Conservation (phyloP, 495 filamentous ascomycete genomes). For the Neurospora sp. region DNA sequence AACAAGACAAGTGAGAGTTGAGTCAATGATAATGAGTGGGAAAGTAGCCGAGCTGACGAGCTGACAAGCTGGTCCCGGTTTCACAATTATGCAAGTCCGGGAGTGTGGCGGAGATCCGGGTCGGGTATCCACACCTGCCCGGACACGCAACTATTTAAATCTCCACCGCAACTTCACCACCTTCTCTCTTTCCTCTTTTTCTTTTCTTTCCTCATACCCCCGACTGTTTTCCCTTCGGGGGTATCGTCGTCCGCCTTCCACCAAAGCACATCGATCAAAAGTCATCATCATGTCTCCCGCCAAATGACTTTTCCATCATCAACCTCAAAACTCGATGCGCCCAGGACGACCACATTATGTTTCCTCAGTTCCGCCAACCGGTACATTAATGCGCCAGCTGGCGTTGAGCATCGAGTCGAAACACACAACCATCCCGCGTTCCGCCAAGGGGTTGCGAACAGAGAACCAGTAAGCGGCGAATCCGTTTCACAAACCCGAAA, state of each 20-base stretch:
- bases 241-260: background rate
- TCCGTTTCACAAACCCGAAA: conserved; percentile 1
- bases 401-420: background rate
- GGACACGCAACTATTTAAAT: background rate
- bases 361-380: background rate
- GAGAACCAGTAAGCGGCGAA: conserved; percentile 8
- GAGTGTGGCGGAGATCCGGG: background rate
- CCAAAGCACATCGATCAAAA: background rate
- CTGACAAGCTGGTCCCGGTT: background rate
- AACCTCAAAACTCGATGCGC: background rate
- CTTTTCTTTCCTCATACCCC: background rate
- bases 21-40: background rate
- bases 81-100: background rate
- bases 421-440: background rate
- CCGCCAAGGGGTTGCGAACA: conserved; percentile 10
- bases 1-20: background rate
- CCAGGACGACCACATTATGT: background rate
- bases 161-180: background rate
- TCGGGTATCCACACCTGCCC: background rate
- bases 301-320: background rate
- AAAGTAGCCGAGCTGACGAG: background rate
- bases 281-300: background rate
- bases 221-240: background rate
- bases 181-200: background rate
- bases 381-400: background rate